Base-by-base conservation (phyloP, 1,284 basidiomycete species). In the Wolfiporia cocos region DNA sequence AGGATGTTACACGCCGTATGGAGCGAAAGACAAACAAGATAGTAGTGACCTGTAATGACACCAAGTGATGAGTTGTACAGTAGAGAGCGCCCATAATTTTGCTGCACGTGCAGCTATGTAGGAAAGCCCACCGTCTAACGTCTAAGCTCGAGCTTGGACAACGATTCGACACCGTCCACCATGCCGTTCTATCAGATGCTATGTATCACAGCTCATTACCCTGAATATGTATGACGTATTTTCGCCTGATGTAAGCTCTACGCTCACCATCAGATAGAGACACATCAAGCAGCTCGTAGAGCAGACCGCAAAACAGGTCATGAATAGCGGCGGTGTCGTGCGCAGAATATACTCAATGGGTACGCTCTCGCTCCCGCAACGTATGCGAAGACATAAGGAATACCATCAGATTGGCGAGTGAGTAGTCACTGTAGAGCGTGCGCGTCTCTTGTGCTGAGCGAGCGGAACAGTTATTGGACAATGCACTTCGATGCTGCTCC, bases 401-500 rank as follows among this genome's bases (percentile, higher is more conserved):
- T 73, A 66, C 41, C 78, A 87, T 52, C 65, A 63, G 11, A 57
- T 76, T 23, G 91, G 84, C 73, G 90, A 93, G 89, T 92, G 58
- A 64, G 90, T 86, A 6, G 11, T 19, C 41, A 12, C 36, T 7
- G 17, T 14, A 32, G 28, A 5, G 6, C 10, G 11, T n/a, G 26
- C 15, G 23, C 22, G 4, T n/a, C 31, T 38, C 10, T 26, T 14
- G 4, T 41, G 26, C 40, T 39, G 17, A 41, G 29, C 42, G 12
- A 12, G 21, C 31, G 17, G 21, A 42, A 14, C 55, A 93, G 91
- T 57, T 92, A 92, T 63, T 93, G 90, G 88, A 78, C 85, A 12
- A 77, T 93, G 70, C 78, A 92, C 59, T 93, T 92, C 59, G 91
- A 93, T 68, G 79, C 87, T 3, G 86, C 86, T 6, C 89, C 90